phyloP scores from a whole-genome alignment of 345 rosid species.

The Aethionema arabicum region DNA sequence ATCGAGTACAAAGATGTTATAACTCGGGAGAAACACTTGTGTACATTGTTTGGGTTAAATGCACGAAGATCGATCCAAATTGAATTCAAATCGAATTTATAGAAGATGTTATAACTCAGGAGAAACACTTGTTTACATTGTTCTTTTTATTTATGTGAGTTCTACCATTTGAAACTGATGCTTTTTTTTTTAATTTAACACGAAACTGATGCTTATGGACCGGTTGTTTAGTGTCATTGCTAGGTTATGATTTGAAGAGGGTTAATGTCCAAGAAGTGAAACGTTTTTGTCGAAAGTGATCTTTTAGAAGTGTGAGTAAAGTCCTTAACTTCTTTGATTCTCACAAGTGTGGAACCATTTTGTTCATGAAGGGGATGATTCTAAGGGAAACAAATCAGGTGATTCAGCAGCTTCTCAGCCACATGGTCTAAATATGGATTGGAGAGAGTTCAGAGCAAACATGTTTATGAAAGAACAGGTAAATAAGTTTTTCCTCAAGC shows the following conservation, averaged over 20 bases:
- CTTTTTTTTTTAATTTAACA: too few relatives aligned
- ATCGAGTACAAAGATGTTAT: not conserved
- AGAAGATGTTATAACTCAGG: too few relatives aligned
- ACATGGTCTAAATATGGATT: constrained; percentile 42
- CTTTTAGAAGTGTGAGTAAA: too few relatives aligned
- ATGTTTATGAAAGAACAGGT: constrained; percentile 78
- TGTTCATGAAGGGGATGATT: constrained; percentile 55
- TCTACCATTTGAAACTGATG: too few relatives aligned
- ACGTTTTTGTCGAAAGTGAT: not conserved
- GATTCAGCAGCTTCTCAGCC: constrained; percentile 53
- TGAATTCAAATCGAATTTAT: not conserved
- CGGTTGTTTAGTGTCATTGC: too few relatives aligned
- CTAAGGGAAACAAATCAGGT: constrained; percentile 55
- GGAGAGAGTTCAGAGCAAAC: constrained; percentile 94
- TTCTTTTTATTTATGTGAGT: too few relatives aligned
- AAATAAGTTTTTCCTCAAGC: constrained; percentile 23
- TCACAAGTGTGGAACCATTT: constrained; percentile 2
- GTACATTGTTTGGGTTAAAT: not conserved
- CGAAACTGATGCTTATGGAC: too few relatives aligned
- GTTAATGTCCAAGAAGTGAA: too few relatives aligned
- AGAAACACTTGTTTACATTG: too few relatives aligned
- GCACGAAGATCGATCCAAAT: constrained; percentile 9
- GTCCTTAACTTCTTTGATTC: not conserved
- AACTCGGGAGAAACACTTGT: too few relatives aligned
- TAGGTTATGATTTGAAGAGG: too few relatives aligned